Evolutionary conservation across 176 grass and related monocot species (phyloP).

Genomic region (Elaeis guineensis): DNA sequence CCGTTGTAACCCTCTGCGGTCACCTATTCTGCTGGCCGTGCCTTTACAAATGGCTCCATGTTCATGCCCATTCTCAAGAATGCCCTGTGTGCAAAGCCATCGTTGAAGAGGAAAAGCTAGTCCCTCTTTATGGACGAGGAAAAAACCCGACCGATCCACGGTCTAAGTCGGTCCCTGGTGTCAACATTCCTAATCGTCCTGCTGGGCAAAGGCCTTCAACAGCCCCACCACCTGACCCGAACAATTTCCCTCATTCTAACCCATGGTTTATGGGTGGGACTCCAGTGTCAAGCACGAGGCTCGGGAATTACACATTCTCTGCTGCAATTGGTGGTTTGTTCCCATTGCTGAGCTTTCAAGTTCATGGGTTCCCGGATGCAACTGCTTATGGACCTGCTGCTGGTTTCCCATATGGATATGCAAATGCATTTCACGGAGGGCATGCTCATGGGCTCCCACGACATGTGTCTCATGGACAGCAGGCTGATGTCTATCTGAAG

Average conservation of each 20-base stretch:
- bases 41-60: conserved; percentile 77
- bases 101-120: conserved; percentile 85
- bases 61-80: conserved; percentile 60
- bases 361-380: conserved; percentile 65
- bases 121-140: conserved; percentile 78
- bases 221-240: conserved; percentile 48
- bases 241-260: conserved; percentile 39
- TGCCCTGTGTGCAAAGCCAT: conserved; percentile 95
- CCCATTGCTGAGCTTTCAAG: conserved; percentile 85
- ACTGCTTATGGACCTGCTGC: conserved; percentile 47
- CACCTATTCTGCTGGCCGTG: conserved; percentile 97
- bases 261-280: conserved; percentile 55
- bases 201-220: conserved; percentile 72
- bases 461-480: conserved; percentile 49
- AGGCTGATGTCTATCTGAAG: conserved; percentile 76
- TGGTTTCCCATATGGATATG: conserved; percentile 78
- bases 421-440: conserved; percentile 56
- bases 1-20: conserved; percentile 81
- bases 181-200: conserved; percentile 68
- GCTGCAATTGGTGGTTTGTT: conserved; percentile 70
- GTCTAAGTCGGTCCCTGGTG: conserved; percentile 53
- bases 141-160: conserved; percentile 81
- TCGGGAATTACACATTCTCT: conserved; percentile 72
- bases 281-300: conserved; percentile 33
- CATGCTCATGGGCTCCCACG: conserved; percentile 38